These are phyloP conservation scores for Aspergillaceae sp. DNA, from an alignment of 2,329 filamentous ascomycete genomes.

Conservation along the genomic window DNA sequence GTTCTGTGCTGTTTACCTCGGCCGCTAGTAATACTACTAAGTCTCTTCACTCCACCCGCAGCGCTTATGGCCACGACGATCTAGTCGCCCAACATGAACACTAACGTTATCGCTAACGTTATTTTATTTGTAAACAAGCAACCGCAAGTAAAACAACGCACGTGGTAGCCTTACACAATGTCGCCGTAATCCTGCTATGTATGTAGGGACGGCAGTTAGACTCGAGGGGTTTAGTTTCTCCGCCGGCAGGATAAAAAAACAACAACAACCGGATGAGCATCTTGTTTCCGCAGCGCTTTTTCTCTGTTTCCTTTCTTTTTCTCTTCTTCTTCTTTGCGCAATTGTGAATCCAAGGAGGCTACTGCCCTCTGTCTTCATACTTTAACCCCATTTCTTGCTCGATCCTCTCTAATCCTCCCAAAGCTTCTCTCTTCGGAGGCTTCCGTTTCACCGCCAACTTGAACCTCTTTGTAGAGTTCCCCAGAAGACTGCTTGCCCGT, in stretches of 20 bases:
- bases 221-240: neutral
- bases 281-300: neutral
- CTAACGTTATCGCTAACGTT: too few relatives aligned
- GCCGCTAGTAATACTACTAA: too few relatives aligned
- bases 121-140: neutral
- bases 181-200: too few relatives aligned
- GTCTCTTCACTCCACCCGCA: neutral
- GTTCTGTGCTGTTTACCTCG: too few relatives aligned
- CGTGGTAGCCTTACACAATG: neutral
- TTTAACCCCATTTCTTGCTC: neutral
- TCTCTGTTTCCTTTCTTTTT: neutral
- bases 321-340: neutral
- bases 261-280: slow-evolving; percentile 1
- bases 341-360: neutral
- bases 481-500: too few relatives aligned
- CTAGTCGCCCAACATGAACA: neutral
- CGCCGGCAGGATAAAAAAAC: slow-evolving; percentile 19
- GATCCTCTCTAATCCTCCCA: neutral
- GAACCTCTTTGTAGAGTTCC: neutral
- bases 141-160: neutral
- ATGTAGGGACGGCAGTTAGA: too few relatives aligned
- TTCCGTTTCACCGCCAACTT: neutral
- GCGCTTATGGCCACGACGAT: neutral
- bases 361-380: slow-evolving; percentile 2
- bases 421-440: neutral